phyloP scores from a whole-genome alignment of 257 asterid species.

The Nyctanthes arbortristis region DNA sequence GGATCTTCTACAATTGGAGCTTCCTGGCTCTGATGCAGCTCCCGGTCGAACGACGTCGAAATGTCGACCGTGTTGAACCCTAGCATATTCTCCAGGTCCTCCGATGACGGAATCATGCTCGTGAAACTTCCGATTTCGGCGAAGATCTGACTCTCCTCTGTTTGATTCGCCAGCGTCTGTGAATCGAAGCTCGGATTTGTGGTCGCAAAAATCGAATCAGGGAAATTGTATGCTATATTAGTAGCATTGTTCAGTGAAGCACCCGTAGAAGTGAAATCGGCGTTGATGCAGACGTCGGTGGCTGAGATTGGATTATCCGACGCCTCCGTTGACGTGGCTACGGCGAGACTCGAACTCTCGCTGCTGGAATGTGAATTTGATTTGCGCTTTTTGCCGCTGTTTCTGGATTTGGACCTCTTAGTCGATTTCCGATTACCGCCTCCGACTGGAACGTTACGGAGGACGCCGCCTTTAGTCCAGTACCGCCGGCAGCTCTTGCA shows the following conservation, averaged over 20 bases:
- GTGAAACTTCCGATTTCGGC: conserved; percentile 51
- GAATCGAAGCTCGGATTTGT: conserved; percentile 31
- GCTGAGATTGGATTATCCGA: conserved; percentile 22
- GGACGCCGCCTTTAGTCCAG: conserved; percentile 97
- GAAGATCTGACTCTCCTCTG: conserved; percentile 52
- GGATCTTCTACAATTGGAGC: neutral
- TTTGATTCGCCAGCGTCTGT: conserved; percentile 36
- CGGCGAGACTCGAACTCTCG: conserved; percentile 71
- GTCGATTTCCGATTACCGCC: conserved; percentile 84
- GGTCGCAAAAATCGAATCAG: conserved; percentile 37
- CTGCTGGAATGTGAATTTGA: conserved; percentile 61
- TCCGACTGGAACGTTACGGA: conserved; percentile 90
- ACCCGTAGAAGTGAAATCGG: neutral
- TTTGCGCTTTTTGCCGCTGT: conserved; percentile 25
- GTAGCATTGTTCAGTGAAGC: no score
- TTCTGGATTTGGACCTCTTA: conserved; percentile 51
- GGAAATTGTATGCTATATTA: conserved; percentile 37
- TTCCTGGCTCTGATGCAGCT: conserved; percentile 18
- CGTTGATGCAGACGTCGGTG: conserved; percentile 4
- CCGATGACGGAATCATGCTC: no score
- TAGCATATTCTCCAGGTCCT: conserved; percentile 31
- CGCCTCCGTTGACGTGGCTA: conserved; percentile 37
- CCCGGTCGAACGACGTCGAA: conserved; percentile 34
- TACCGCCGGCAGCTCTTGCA: conserved; percentile 89
- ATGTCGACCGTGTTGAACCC: conserved; percentile 42